Conservation (phyloP, 192 early-diverging fungal genomes). For the Backusella tarrabulga region DNA sequence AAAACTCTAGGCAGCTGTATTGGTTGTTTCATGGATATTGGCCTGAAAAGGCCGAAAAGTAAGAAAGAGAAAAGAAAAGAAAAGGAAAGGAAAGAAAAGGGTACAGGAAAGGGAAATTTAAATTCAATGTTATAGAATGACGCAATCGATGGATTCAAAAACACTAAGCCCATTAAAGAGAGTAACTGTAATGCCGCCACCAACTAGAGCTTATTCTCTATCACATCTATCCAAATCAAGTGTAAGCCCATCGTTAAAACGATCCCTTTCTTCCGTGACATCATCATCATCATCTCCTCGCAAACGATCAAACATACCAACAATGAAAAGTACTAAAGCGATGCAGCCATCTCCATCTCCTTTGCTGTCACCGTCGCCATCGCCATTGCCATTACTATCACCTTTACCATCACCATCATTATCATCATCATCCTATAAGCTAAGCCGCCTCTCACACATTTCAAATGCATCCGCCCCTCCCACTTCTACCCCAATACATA, state of each 20-base stretch:
- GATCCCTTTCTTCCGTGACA: no score
- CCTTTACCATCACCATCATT: not conserved
- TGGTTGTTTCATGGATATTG: constrained; percentile 35
- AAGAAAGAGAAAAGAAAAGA: constrained; percentile 1
- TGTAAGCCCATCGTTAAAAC: no score
- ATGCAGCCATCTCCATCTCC: not conserved
- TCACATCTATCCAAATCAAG: not conserved
- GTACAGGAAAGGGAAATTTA: not conserved
- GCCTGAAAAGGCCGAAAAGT: constrained; percentile 37
- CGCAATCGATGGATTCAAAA: not conserved
- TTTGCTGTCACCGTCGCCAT: no score
- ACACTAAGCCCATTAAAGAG: constrained; percentile 8
- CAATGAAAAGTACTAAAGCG: no score
- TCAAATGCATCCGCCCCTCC: not conserved
- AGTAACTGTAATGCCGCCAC: not conserved
- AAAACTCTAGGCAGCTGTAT: constrained; percentile 30
- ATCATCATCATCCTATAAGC: not conserved
- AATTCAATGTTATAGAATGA: not conserved
- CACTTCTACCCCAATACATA: not conserved
- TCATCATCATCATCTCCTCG: not conserved
- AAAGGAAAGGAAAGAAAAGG: not conserved
- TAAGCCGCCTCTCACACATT: not conserved
- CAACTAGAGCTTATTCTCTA: not conserved
- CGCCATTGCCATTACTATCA: not conserved
- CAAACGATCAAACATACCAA: no score